Evolutionary conservation across 352 stramenopile species (phyloP).

Genomic region (Plasmopara halstedii): DNA sequence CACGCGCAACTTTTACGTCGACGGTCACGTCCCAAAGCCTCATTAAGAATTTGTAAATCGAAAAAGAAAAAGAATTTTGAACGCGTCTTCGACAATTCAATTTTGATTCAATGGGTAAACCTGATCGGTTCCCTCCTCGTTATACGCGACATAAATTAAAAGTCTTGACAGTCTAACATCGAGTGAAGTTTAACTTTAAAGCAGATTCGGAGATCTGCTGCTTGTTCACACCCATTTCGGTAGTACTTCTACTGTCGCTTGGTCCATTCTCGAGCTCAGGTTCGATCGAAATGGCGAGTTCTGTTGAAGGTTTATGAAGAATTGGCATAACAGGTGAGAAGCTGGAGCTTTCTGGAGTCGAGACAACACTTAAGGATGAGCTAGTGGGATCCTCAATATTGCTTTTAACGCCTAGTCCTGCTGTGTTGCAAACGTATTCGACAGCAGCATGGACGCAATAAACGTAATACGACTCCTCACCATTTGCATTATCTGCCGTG

Average conservation of each 20-base stretch:
- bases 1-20: conserved; percentile 99
- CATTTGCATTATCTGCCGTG: conserved; percentile 65
- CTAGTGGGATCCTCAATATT: conserved; percentile 6
- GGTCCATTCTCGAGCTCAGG: conserved; percentile 5
- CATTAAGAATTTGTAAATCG: conserved; percentile 58
- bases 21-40: conserved; percentile 95
- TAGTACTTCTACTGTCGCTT: background rate
- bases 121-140: conserved; percentile 1
- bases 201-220: background rate
- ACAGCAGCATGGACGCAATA: conserved; percentile 82
- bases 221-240: background rate
- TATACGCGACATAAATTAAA: conserved; percentile 30
- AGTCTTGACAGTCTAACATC: conserved; percentile 4
- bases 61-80: background rate
- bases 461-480: conserved; percentile 86
- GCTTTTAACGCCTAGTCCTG: conserved; percentile 15
- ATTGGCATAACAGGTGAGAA: conserved; percentile 18
- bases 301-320: conserved; percentile 8
- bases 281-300: conserved; percentile 11
- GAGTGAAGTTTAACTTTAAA: background rate
- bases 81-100: conserved; percentile 14
- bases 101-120: conserved; percentile 22
- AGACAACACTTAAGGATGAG: conserved; percentile 14
- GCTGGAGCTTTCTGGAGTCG: conserved; percentile 5
- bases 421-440: conserved; percentile 78